Base-by-base conservation (phyloP, 1,284 basidiomycete genomes). In the Cryptococcus sp. region DNA sequence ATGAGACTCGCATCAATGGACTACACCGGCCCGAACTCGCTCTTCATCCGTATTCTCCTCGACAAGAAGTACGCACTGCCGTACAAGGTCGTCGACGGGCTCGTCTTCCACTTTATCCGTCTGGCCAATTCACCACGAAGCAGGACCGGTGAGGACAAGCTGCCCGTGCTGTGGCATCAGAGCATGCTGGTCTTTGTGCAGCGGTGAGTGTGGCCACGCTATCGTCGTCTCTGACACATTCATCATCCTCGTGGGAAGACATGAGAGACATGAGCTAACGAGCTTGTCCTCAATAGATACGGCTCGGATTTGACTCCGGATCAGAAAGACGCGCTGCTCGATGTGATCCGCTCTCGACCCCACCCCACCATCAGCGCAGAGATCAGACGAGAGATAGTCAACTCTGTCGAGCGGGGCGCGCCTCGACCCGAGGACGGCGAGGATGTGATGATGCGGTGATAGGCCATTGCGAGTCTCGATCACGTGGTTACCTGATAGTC, bases 41-140 rank as follows among this genome's bases (percentile, higher is more conserved):
- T 99, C 25, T 97, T 99, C 81, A 97, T 99, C 75, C 90, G 96
- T 25, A 90, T 99, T 15, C 82, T 99, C 20, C 83, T 99, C 52
- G 96, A 99, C 82, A 99, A 99, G 80, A 99, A 99, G 79, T 93
- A 96, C 75, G 93, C 96, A 54, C 81, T 99, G 40, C 96, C 96
- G 0, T 99, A 95, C 84, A 97, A 99, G 81, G 95, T 97, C 23
- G 87, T 99, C 57, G 96, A 99, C 73, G 90, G 91, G 3, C 85
- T 99, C 56, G 93, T 99, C 16, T 97, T 96, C 83, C 96, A 99
- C 81, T 99, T 94, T 76, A 90, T 99, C 70, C 88, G 93, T 40
- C 87, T 98, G 56, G 91, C 91, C 6, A 93, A 93, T 76, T 88
- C 88, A n/a, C 89, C 91, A 76, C 89, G 89, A 75, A 80, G 85